Evolutionary conservation across 331 rosid genomes (phyloP).

Genomic region (Spiraea crenata): DNA sequence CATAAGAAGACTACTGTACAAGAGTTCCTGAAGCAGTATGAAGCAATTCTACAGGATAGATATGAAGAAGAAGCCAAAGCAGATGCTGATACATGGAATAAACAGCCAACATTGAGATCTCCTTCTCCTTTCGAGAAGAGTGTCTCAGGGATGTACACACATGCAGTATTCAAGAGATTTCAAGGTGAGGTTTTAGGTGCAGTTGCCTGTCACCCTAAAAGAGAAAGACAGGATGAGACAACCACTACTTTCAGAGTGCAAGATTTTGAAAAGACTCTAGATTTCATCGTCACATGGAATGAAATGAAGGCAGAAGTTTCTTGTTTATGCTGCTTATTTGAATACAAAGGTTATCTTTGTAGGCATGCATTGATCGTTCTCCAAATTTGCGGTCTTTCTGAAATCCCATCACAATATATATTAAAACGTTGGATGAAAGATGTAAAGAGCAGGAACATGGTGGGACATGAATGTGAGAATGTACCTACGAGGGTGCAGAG

Average conservation of each 20-base stretch:
- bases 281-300: constrained; percentile 65
- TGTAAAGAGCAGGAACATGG: constrained; percentile 60
- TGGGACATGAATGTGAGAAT: constrained; percentile 61
- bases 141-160: constrained; percentile 70
- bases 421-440: constrained; percentile 94
- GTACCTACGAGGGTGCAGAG: constrained; percentile 67
- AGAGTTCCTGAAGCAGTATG: constrained; percentile 82
- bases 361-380: constrained; percentile 93
- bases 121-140: constrained; percentile 95
- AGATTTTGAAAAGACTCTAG: constrained; percentile 74
- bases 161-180: constrained; percentile 85
- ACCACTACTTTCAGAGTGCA: constrained; percentile 58
- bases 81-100: constrained; percentile 89
- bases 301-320: constrained; percentile 66
- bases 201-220: constrained; percentile 90
- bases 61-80: constrained; percentile 99
- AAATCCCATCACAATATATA: constrained; percentile 74
- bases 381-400: constrained; percentile 70
- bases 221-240: constrained; percentile 65
- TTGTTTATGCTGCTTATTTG: constrained; percentile 78
- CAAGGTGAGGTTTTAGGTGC: constrained; percentile 94
- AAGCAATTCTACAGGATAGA: constrained; percentile 75
- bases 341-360: constrained; percentile 93
- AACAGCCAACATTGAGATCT: constrained; percentile 63
- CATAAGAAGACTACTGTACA: constrained; percentile 83